These are phyloP conservation scores for Aspergillus baeticus DNA, from an alignment of 495 filamentous ascomycete species.

Conservation along the genomic window DNA sequence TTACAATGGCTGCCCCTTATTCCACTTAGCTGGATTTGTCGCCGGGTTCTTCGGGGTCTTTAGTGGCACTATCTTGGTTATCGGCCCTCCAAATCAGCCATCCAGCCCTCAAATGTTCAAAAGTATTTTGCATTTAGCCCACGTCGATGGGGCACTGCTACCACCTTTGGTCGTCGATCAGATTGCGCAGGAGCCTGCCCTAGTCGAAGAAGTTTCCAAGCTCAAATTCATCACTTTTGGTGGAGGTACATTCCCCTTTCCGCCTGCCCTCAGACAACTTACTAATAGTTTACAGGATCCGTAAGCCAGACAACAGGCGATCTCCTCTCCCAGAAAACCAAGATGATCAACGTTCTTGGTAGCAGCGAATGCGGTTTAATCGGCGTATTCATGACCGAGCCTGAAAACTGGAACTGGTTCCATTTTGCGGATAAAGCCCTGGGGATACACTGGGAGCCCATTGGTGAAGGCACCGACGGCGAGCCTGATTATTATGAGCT, in stretches of 20 bases:
- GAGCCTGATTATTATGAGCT: constrained; percentile 10
- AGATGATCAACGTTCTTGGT: constrained; percentile 18
- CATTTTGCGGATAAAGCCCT: constrained; percentile 32
- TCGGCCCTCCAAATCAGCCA: constrained; percentile 8
- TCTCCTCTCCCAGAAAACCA: constrained; percentile 15
- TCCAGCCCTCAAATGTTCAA: constrained; percentile 3
- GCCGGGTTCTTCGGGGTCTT: neutral
- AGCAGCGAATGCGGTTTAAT: constrained; percentile 39
- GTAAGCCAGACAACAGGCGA: constrained; percentile 17
- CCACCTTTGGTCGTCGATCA: constrained; percentile 18
- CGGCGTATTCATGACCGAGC: constrained; percentile 30
- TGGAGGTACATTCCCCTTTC: constrained; percentile 14
- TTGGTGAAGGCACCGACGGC: neutral
- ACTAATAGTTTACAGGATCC: neutral
- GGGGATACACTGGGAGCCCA: constrained; percentile 35
- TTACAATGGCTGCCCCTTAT: constrained; percentile 12
- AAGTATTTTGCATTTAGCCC: neutral
- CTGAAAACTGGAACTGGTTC: constrained; percentile 45
- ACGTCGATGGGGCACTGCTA: constrained; percentile 9
- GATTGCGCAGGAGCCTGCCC: constrained; percentile 7
- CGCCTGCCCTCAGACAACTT: neutral
- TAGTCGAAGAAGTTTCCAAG: constrained; percentile 12
- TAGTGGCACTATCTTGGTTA: neutral
- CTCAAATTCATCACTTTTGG: constrained; percentile 12
- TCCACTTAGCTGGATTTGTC: constrained; percentile 12